Evolutionary conservation across 192 early-diverging fungal genomes (phyloP).

Genomic region (Backusella psychrophila): DNA sequence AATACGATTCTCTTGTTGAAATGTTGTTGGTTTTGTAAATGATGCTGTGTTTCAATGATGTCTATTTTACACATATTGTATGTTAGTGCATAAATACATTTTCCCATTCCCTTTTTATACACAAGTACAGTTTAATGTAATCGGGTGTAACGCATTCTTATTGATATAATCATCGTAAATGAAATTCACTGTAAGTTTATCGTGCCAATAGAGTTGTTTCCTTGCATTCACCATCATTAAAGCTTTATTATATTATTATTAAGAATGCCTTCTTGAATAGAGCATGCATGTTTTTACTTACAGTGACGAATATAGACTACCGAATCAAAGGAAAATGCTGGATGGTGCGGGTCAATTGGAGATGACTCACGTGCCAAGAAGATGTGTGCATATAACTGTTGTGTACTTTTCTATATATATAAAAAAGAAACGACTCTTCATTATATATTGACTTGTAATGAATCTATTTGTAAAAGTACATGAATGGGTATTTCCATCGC

Average conservation of each 20-base stretch:
- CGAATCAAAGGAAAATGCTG: constrained; percentile 36
- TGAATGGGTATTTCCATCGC: neutral
- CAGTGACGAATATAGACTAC: constrained; percentile 50
- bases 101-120: constrained; percentile 26
- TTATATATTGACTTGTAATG: neutral
- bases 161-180: constrained; percentile 52
- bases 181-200: constrained; percentile 67
- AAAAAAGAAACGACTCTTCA: neutral
- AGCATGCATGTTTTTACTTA: constrained; percentile 22
- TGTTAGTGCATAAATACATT: neutral
- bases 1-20: constrained; percentile 36
- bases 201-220: constrained; percentile 60
- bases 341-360: constrained; percentile 38
- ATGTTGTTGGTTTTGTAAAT: neutral
- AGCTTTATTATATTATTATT: neutral
- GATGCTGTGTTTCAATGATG: neutral
- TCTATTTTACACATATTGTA: neutral
- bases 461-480: constrained; percentile 4
- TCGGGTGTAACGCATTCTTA: constrained; percentile 46
- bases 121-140: constrained; percentile 36
- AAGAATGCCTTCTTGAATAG: neutral
- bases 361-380: constrained; percentile 46
- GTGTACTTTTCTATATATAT: constrained; percentile 39
- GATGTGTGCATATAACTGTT: constrained; percentile 56
- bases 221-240: neutral